Evolutionary conservation across 129 eudicot species (phyloP).

Genomic region (Escallonia herrerae): DNA sequence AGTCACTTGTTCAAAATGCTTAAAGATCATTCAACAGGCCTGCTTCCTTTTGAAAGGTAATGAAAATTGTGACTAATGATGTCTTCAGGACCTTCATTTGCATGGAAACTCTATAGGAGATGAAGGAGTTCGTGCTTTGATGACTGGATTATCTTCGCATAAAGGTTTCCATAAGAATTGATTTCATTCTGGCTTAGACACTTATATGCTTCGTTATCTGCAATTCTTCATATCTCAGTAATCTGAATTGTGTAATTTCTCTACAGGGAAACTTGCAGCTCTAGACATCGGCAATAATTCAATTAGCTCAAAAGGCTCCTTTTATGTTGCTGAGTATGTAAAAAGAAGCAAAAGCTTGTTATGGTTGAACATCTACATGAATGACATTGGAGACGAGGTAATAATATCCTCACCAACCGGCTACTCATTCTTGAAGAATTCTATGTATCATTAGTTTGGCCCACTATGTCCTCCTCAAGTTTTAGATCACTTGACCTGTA

Average conservation of each 20-base stretch:
- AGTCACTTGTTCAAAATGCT: too few relatives aligned
- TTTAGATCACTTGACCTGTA: too few relatives aligned
- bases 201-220: background rate
- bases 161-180: constrained; percentile 42
- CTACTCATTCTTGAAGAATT: too few relatives aligned
- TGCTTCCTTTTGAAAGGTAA: background rate
- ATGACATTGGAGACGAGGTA: constrained; percentile 97
- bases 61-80: constrained; percentile 8
- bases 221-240: constrained; percentile 15
- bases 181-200: background rate
- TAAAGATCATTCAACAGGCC: too few relatives aligned
- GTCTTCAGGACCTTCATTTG: constrained; percentile 70
- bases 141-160: constrained; percentile 60
- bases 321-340: constrained; percentile 78
- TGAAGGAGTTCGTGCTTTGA: constrained; percentile 84
- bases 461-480: too few relatives aligned
- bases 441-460: background rate
- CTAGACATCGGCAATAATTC: constrained; percentile 80
- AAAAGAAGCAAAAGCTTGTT: constrained; percentile 64
- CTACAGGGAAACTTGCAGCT: constrained; percentile 60
- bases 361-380: constrained; percentile 77
- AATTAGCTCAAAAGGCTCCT: constrained; percentile 71
- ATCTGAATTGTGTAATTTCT: constrained; percentile 19
- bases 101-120: constrained; percentile 89
- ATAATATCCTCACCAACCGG: background rate